phyloP scores from a whole-genome alignment of 2,329 filamentous ascomycete genomes.

The Trichoderma polysporum region DNA sequence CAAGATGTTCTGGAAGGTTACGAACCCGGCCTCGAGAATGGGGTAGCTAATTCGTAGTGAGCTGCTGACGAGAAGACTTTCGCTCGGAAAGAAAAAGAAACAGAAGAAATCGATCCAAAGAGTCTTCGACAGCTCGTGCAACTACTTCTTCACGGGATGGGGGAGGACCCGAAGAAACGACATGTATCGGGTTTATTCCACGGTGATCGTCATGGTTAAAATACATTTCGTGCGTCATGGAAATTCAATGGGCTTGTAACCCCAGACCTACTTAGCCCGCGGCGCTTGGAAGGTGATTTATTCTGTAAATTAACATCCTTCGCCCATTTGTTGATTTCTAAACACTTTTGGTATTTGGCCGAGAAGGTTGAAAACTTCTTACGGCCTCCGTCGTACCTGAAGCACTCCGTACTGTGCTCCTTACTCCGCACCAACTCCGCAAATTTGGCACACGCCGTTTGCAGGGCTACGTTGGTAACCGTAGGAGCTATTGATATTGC shows the following conservation, averaged over 20 bases:
- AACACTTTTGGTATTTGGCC: conserved; percentile 7
- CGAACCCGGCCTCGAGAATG: neutral
- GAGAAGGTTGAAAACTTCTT: neutral
- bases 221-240: conserved; percentile 13
- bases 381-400: conserved; percentile 11
- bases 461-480: neutral
- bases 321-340: conserved; percentile 3
- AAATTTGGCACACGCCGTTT: conserved; percentile 1
- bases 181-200: neutral
- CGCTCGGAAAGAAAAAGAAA: neutral
- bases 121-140: neutral
- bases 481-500: neutral
- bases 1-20: conserved; percentile 19
- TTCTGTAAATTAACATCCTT: conserved; percentile 3
- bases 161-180: neutral
- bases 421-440: conserved; percentile 15
- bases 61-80: neutral
- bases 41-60: neutral
- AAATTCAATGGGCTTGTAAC: neutral
- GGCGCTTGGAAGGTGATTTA: neutral
- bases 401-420: conserved; percentile 10
- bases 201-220: conserved; percentile 6
- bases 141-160: neutral
- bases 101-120: no score
- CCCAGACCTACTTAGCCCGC: neutral